Conservation (phyloP, 2,329 filamentous ascomycete species). For the Fusarium oxysporum region DNA sequence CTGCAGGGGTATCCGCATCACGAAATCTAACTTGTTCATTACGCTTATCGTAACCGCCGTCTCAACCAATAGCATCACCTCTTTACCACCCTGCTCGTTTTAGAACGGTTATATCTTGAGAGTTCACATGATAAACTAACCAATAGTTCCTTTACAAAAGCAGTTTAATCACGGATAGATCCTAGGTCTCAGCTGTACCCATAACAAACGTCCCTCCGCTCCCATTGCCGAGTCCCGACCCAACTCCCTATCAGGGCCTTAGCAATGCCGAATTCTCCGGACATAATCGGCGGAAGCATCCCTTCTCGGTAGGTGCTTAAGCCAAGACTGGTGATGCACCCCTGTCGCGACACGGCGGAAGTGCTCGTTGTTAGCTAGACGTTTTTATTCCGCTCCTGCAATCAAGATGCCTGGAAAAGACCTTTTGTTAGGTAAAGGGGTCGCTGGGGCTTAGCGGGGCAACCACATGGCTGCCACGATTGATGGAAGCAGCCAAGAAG, state of each 20-base stretch:
- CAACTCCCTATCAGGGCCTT: constrained; percentile 22
- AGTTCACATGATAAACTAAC: not conserved
- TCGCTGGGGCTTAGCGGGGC: not conserved
- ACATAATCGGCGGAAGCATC: constrained; percentile 23
- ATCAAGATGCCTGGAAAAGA: not conserved
- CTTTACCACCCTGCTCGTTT: not conserved
- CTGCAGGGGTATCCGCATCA: constrained; percentile 25
- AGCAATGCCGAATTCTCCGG: constrained; percentile 31
- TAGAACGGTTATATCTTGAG: not conserved
- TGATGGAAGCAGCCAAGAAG: not conserved
- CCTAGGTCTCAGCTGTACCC: not conserved
- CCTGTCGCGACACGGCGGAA: not conserved
- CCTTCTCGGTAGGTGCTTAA: constrained; percentile 26
- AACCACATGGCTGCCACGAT: not conserved
- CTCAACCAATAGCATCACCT: not conserved
- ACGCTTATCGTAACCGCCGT: constrained; percentile 26
- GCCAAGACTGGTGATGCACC: not conserved
- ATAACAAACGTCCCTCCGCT: constrained; percentile 6
- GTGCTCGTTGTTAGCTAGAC: constrained; percentile 2
- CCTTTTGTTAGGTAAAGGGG: not conserved
- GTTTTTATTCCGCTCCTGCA: not conserved
- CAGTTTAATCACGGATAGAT: not conserved
- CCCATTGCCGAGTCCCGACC: constrained; percentile 25
- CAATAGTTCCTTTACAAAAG: constrained; percentile 6
- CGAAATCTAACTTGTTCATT: constrained; percentile 16